phyloP scores from a whole-genome alignment of 208 protist genomes.

The Trypanosoma cruzi region DNA sequence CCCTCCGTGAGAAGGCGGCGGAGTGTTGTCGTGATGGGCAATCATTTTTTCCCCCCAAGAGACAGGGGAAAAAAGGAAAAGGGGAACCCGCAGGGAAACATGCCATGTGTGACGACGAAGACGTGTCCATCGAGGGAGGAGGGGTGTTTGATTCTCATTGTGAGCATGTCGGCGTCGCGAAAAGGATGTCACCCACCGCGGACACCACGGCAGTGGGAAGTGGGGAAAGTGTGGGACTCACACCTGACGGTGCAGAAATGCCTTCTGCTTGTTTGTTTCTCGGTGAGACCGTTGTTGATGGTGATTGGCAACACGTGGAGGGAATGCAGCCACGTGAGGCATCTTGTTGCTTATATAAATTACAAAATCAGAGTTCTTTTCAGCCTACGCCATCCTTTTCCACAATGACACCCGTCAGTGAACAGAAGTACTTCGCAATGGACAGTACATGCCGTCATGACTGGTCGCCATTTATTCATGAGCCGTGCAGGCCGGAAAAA shows the following conservation, averaged over 20 bases:
- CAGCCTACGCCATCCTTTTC: slow-evolving; percentile 1
- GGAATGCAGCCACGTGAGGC: neutral
- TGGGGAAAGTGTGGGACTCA: slow-evolving; percentile 5
- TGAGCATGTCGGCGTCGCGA: neutral
- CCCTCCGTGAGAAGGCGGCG: neutral
- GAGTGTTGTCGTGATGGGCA: neutral
- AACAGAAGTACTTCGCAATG: neutral
- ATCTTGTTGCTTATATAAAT: neutral
- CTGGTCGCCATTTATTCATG: slow-evolving; percentile 7
- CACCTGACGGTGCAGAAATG: neutral
- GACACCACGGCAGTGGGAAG: neutral
- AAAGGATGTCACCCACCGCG: neutral
- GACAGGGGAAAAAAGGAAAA: neutral
- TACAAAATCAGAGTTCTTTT: neutral
- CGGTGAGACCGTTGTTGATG: too few species aligned
- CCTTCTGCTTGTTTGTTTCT: too few species aligned
- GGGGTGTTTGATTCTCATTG: too few species aligned
- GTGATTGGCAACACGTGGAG: neutral
- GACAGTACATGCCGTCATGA: neutral
- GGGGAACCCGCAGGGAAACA: neutral
- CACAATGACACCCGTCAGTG: slow-evolving; percentile 2
- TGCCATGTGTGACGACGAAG: neutral
- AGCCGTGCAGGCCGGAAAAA: slow-evolving; percentile 8
- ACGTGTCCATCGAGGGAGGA: too few species aligned
- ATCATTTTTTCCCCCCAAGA: neutral